phyloP scores from a whole-genome alignment of 805 yeast genomes.

The Kodamaea nitidulidarum region DNA sequence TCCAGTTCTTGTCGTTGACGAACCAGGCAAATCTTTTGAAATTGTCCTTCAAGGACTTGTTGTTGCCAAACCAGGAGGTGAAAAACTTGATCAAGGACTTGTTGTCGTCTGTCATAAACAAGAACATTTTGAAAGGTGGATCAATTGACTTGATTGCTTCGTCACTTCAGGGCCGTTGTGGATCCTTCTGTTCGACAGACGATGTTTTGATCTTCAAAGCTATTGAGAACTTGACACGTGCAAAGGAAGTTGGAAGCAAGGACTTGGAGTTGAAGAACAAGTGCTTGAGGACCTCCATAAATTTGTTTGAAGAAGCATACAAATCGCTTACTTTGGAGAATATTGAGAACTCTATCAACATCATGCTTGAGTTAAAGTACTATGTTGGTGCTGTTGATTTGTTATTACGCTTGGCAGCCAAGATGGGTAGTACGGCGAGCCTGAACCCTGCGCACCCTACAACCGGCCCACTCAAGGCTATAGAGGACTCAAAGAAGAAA shows the following conservation, averaged over 20 bases:
- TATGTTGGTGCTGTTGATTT: conserved; percentile 85
- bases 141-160: conserved; percentile 87
- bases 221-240: conserved; percentile 83
- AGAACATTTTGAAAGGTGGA: conserved; percentile 85
- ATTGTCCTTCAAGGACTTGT: conserved; percentile 69
- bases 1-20: conserved; percentile 64
- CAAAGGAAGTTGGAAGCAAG: conserved; percentile 66
- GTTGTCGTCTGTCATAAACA: conserved; percentile 82
- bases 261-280: conserved; percentile 66
- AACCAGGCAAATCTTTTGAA: conserved; percentile 64
- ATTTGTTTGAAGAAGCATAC: conserved; percentile 73
- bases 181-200: conserved; percentile 88
- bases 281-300: conserved; percentile 70
- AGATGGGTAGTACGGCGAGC: conserved; percentile 36
- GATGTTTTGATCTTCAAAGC: conserved; percentile 94
- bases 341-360: conserved; percentile 72
- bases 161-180: conserved; percentile 86
- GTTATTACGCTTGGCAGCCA: conserved; percentile 69
- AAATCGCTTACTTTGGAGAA: conserved; percentile 75
- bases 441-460: conserved; percentile 10
- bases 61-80: conserved; percentile 63
- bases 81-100: conserved; percentile 76
- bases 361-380: conserved; percentile 72
- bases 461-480: conserved; percentile 46
- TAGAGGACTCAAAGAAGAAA: conserved; percentile 70